phyloP scores from a whole-genome alignment of 2,329 filamentous ascomycete genomes.

The Ophiobolus disseminans region DNA sequence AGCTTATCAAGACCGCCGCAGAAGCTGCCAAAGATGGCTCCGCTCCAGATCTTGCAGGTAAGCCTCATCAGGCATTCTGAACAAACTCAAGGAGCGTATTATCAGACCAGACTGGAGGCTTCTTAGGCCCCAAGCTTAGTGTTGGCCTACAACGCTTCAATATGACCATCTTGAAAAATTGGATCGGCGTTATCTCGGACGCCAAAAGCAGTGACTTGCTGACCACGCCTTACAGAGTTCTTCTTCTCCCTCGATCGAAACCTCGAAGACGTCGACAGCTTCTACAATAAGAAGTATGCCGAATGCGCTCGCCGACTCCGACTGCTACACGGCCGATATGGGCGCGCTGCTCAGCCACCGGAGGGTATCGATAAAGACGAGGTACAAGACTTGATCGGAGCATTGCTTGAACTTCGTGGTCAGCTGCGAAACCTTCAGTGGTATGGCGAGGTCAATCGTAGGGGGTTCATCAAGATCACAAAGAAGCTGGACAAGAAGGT shows the following conservation, averaged over 20 bases:
- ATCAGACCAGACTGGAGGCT: too few relatives aligned
- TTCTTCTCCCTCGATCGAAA: constrained; percentile 97
- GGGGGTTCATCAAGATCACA: constrained; percentile 97
- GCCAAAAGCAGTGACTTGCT: constrained; percentile 12
- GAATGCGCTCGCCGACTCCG: constrained; percentile 85
- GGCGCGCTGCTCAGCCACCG: constrained; percentile 71
- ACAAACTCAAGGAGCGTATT: too few relatives aligned
- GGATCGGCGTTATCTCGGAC: too few relatives aligned
- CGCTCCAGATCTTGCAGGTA: constrained; percentile 89
- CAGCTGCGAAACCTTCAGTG: constrained; percentile 92
- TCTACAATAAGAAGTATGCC: constrained; percentile 94
- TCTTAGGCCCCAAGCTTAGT: too few relatives aligned
- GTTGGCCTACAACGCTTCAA: too few relatives aligned
- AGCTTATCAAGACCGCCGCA: constrained; percentile 84
- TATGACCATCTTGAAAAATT: too few relatives aligned
- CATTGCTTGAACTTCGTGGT: constrained; percentile 84
- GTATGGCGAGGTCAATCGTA: constrained; percentile 96
- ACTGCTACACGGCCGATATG: constrained; percentile 87
- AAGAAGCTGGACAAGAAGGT: constrained; percentile 99
- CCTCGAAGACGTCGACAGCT: constrained; percentile 93
- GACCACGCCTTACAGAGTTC: constrained; percentile 70
- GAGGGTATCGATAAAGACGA: constrained; percentile 85
- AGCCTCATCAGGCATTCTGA: too few relatives aligned
- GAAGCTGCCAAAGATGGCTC: constrained; percentile 71
- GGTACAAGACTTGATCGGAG: constrained; percentile 87